A percentile compares a stretch with the other conserved stretches of the same genome.
Evolutionary conservation across 805 yeast genomes (phyloP).

Genomic region (Wickerhamia fluorescens): DNA sequence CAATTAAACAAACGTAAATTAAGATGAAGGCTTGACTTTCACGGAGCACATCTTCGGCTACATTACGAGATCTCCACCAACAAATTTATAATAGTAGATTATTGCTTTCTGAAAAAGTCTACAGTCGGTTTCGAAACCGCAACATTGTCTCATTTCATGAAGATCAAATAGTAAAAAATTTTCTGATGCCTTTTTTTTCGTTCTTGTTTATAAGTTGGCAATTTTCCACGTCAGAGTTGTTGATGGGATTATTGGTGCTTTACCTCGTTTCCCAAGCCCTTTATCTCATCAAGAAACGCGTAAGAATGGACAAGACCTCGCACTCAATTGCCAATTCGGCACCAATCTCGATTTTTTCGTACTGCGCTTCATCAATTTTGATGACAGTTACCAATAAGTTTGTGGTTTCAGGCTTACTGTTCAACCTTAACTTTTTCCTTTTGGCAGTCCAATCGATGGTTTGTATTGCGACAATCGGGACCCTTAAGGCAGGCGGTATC

Average conservation of each 20-base stretch:
- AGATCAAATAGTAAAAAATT: too few relatives aligned
- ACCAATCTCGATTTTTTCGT: constrained; percentile 66
- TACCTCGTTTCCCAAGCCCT: constrained; percentile 29
- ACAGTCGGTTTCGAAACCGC: too few relatives aligned
- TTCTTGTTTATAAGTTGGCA: not conserved
- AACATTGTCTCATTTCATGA: too few relatives aligned
- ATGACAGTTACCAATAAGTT: constrained; percentile 98
- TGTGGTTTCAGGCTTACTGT: constrained; percentile 68
- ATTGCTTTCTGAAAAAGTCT: too few relatives aligned
- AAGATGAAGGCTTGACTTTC: too few relatives aligned
- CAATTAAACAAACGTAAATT: too few relatives aligned
- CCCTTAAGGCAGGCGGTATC: constrained; percentile 66
- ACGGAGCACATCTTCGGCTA: too few relatives aligned
- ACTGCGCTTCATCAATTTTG: constrained; percentile 89
- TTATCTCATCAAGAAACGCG: constrained; percentile 23
- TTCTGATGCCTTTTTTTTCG: not conserved
- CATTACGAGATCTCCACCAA: too few relatives aligned
- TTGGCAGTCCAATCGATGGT: constrained; percentile 85
- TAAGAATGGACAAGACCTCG: constrained; percentile 7
- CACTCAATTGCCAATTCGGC: constrained; percentile 44
- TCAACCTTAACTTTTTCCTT: constrained; percentile 80
- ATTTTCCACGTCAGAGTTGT: constrained; percentile 1
- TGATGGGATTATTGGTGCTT: constrained; percentile 37
- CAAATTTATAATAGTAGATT: too few relatives aligned
- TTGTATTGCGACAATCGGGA: constrained; percentile 65